Base-by-base conservation (phyloP, 83 land plant species). In the Picea mariana region DNA sequence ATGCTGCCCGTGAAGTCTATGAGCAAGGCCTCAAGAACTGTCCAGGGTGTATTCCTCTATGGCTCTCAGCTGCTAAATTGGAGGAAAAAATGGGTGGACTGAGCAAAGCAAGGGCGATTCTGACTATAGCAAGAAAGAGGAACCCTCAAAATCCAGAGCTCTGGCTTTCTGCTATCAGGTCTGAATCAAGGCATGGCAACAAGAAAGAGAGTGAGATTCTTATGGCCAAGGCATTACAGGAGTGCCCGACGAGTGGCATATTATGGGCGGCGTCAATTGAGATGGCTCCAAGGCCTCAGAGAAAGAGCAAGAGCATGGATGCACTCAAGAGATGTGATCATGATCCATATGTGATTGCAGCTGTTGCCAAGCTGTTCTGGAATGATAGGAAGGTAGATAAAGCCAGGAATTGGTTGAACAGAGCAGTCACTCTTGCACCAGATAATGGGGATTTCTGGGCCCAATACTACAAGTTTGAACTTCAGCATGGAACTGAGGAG, bases 381-480 rank as follows among this genome's bases (percentile, higher is more conserved):
- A 91, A 91, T 31, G 97, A 97, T 62, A 88, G 97, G 80, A 97
- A 93, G 87, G 96, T 97, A 21, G 98, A 95, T 13, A 95, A 91
- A 80, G 99, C 97, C 1, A 90, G 95, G 82, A 85, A 42, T 42
- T 97, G 97, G 99, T 83, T 97, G 49, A 91, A 91, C 83, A 90
- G 95, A 81, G 95, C 98, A 21, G 95, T 93, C 69, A 94, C 95
- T 31, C 89, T 95, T 83, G 92, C 94, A 20, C 99, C 94, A 4
- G 99, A 95, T 85, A 80, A 93, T 82, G 99, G 99, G 18, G 98
- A 97, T 79, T 93, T 97, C 83, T 97, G 99, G 99, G 97, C 94
- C 17, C 85, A 88, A 49, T 91, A 91, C 79, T 95, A 93, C 81
- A 97, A 95, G 87, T 95, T 97, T 84, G 95, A 97, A 78, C 87